A percentile compares a stretch with the other conserved stretches of the same genome.
Evolutionary conservation across 345 rosid genomes (phyloP).

Genomic region (Linum trigynum): DNA sequence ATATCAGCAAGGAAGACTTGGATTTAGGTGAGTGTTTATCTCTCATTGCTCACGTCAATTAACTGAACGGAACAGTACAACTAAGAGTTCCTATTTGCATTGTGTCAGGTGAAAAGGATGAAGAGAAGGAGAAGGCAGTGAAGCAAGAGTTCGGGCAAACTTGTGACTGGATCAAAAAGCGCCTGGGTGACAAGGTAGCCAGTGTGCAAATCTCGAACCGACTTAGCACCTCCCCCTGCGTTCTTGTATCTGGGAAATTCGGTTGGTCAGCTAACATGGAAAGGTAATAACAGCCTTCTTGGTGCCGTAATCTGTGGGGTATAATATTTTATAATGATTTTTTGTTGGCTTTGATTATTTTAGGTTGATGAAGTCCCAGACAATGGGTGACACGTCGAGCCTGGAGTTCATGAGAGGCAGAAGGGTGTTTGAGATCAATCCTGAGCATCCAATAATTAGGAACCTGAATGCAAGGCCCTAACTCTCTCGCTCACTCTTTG

Average conservation of each 20-base stretch:
- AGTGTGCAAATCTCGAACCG: constrained; percentile 80
- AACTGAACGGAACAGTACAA: neutral
- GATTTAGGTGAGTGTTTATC: constrained; percentile 54
- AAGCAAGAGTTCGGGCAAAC: constrained; percentile 84
- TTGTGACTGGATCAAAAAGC: constrained; percentile 95
- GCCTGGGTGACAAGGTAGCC: constrained; percentile 80
- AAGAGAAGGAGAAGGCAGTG: constrained; percentile 66
- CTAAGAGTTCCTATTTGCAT: constrained; percentile 12
- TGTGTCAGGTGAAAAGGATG: constrained; percentile 70
- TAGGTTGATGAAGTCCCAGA: constrained; percentile 93
- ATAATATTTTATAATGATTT: neutral
- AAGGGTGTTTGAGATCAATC: constrained; percentile 95
- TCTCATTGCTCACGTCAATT: neutral
- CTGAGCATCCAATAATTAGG: constrained; percentile 69
- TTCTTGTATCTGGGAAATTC: constrained; percentile 84
- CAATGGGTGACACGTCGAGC: constrained; percentile 67
- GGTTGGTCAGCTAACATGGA: constrained; percentile 99
- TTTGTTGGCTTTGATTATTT: constrained; percentile 12
- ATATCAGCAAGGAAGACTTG: constrained; percentile 96
- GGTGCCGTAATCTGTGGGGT: neutral
- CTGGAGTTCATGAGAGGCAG: constrained; percentile 93
- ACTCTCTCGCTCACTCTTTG: neutral
- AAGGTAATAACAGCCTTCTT: constrained; percentile 36
- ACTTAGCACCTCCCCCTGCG: constrained; percentile 92
- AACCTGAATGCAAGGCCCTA: constrained; percentile 43